Conservation (phyloP, 1,284 basidiomycete species). For the Sanguinoderma infundibulare region DNA sequence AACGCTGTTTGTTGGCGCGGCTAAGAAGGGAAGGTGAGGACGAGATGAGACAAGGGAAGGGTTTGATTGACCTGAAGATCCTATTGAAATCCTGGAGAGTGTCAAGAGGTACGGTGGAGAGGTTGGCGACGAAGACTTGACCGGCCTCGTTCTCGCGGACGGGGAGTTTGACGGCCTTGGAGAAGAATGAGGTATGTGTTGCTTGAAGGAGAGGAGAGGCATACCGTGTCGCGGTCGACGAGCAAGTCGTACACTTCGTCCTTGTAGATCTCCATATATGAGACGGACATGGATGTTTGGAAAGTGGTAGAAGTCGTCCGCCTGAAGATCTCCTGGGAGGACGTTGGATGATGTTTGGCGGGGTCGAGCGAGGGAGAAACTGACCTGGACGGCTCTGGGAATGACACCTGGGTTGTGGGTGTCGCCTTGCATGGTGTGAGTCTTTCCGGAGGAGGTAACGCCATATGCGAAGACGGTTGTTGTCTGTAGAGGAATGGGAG, state of each 20-base stretch:
- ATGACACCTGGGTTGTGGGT: slow-evolving; percentile 74
- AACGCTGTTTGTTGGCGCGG: slow-evolving; percentile 71
- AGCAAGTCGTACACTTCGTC: slow-evolving; percentile 86
- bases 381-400: slow-evolving; percentile 71
- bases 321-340: slow-evolving; percentile 33
- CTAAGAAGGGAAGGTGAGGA: slow-evolving; percentile 35
- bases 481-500: slow-evolving; percentile 48
- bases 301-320: slow-evolving; percentile 24
- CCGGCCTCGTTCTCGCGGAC: slow-evolving; percentile 76
- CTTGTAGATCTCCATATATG: slow-evolving; percentile 88
- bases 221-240: slow-evolving; percentile 66
- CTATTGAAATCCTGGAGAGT: slow-evolving; percentile 64
- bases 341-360: background rate
- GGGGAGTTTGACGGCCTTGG: slow-evolving; percentile 77
- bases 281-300: slow-evolving; percentile 56
- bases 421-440: slow-evolving; percentile 86
- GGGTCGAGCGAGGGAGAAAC: slow-evolving; percentile 12
- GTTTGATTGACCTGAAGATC: slow-evolving; percentile 61
- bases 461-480: slow-evolving; percentile 85
- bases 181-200: background rate
- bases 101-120: slow-evolving; percentile 55
- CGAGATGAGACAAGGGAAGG: background rate
- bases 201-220: slow-evolving; percentile 25
- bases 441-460: slow-evolving; percentile 83
- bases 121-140: slow-evolving; percentile 80